Conservation (phyloP, 371 early-diverging fungal genomes). For the Mortierella sp. region DNA sequence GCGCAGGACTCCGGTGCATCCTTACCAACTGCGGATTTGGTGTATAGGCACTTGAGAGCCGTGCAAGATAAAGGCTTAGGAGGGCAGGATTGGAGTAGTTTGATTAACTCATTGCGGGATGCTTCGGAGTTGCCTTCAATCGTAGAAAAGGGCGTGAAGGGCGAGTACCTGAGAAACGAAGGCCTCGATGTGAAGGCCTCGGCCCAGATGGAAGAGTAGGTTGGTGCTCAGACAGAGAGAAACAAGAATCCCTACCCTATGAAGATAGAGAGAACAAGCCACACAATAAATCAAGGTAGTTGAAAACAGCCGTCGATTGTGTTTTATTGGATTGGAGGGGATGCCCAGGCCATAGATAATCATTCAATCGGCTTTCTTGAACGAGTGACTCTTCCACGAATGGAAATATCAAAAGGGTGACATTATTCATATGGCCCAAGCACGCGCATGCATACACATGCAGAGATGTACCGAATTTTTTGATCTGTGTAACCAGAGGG, state of each 20-base stretch:
- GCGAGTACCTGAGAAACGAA: background rate
- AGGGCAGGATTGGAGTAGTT: constrained; percentile 41
- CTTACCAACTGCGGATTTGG: constrained; percentile 45
- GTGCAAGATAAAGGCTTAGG: constrained; percentile 42
- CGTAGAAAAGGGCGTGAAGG: background rate
- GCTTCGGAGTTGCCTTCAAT: constrained; percentile 28
- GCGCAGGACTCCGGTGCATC: constrained; percentile 31
- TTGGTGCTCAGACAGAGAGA: background rate
- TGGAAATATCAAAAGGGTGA: no score
- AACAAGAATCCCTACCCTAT: background rate
- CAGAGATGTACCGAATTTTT: background rate
- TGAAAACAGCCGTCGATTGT: background rate
- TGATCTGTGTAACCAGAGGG: background rate
- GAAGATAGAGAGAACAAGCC: no score
- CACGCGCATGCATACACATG: background rate
- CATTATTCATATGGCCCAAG: background rate
- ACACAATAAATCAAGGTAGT: background rate
- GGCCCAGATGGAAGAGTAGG: background rate
- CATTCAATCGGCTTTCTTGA: no score
- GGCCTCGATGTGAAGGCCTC: no score
- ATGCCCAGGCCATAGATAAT: background rate
- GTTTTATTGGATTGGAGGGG: background rate
- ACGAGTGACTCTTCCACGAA: no score
- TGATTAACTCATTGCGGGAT: constrained; percentile 36
- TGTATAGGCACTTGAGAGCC: constrained; percentile 30